phyloP scores from a whole-genome alignment of 805 yeast genomes.

The Komagataella pastoris region DNA sequence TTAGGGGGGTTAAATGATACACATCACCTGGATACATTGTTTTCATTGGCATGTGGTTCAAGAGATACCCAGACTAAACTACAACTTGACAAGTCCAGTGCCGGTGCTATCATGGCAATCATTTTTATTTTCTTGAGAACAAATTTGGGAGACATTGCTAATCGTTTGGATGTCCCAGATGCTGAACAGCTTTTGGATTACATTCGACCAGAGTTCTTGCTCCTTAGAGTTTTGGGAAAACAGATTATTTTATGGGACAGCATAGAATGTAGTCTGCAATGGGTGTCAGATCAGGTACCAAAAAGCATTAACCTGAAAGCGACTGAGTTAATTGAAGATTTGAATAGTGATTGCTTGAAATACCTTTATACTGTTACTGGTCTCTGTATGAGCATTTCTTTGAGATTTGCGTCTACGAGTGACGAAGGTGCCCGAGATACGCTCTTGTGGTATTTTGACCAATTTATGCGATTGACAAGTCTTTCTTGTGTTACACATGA shows the following conservation, averaged over 20 bases:
- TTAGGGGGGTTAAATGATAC: conserved; percentile 45
- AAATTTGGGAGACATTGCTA: conserved; percentile 43
- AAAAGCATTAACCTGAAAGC: conserved; percentile 17
- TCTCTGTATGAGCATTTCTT: conserved; percentile 55
- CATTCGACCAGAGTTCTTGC: conserved; percentile 64
- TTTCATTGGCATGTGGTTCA: conserved; percentile 40
- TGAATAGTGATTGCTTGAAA: conserved; percentile 51
- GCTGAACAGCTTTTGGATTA: conserved; percentile 50
- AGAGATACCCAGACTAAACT: conserved; percentile 49
- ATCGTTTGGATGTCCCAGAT: conserved; percentile 46
- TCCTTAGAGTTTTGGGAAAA: conserved; percentile 49
- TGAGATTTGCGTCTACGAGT: conserved; percentile 64
- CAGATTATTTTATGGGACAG: conserved; percentile 63
- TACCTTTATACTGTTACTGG: conserved; percentile 64
- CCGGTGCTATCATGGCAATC: conserved; percentile 70
- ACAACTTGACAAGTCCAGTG: conserved; percentile 46
- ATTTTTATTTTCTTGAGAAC: conserved; percentile 64
- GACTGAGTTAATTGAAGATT: conserved; percentile 11
- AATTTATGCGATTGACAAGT: conserved; percentile 27
- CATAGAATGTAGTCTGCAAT: conserved; percentile 31
- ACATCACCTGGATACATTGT: conserved; percentile 44
- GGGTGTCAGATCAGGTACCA: conserved; percentile 54
- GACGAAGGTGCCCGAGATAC: conserved; percentile 39
- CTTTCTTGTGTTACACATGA: conserved; percentile 38
- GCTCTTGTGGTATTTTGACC: conserved; percentile 40